Conservation (phyloP, 441 rosid species). For the Populus hybrid region DNA sequence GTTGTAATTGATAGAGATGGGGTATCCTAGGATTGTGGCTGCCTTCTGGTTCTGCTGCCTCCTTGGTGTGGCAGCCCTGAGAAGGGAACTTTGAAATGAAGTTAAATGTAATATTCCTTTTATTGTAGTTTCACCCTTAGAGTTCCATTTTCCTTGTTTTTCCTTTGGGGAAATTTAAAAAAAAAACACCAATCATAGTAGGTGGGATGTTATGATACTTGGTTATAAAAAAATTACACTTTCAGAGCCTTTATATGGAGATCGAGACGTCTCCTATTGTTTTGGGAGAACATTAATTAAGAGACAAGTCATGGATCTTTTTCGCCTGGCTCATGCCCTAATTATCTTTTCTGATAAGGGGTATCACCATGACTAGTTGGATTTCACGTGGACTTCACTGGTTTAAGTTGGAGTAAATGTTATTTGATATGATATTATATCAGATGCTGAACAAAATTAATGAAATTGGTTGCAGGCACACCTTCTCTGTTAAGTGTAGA, state of each 20-base stretch:
- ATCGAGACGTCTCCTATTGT: not conserved
- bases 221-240: not conserved
- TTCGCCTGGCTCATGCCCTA: not conserved
- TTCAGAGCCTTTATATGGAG: not conserved
- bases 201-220: not conserved
- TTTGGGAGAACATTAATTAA: not conserved
- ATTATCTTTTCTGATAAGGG: not conserved
- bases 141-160: not conserved
- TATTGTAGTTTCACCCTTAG: not conserved
- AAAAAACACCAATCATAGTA: not conserved
- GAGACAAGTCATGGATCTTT: not conserved
- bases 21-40: not conserved
- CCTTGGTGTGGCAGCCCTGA: not conserved
- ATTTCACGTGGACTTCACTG: not conserved
- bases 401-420: not conserved
- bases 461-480: constrained; percentile 42
- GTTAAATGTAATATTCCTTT: not conserved
- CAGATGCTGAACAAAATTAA: constrained; percentile 12
- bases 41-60: not conserved
- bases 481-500: constrained; percentile 23
- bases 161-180: not conserved
- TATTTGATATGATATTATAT: not conserved
- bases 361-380: not conserved
- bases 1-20: not conserved
- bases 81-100: not conserved